Conservation (phyloP, 257 asterid genomes). For the Solanum chaucha region DNA sequence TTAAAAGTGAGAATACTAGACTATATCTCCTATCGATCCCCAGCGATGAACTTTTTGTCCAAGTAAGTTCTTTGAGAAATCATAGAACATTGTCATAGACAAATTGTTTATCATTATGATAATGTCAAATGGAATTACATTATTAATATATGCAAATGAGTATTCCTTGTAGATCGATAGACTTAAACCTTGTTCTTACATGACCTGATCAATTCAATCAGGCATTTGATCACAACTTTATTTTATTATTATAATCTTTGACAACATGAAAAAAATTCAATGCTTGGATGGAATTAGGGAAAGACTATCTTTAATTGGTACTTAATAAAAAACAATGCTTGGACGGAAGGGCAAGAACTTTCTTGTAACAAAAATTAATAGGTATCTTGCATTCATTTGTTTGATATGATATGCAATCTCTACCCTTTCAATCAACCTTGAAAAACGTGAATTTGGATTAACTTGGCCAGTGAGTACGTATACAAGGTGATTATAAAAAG, state of each 20-base stretch:
- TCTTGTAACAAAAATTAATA: neutral
- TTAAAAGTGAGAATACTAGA: too few species aligned
- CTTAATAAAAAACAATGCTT: neutral
- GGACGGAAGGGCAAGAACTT: neutral
- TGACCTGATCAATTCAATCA: neutral
- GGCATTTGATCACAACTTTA: too few species aligned
- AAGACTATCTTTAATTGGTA: neutral
- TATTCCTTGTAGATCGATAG: neutral
- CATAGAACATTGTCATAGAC: too few species aligned
- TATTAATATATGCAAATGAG: neutral
- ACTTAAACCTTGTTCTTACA: neutral
- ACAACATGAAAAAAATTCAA: neutral
- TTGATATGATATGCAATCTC: neutral
- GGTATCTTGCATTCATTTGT: neutral
- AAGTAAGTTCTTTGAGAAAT: neutral
- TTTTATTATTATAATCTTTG: neutral
- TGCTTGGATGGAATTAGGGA: neutral
- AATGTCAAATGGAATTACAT: neutral
- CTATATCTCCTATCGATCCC: neutral
- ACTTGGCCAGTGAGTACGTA: too few species aligned
- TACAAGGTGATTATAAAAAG: too few species aligned
- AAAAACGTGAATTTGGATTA: neutral
- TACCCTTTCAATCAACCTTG: neutral
- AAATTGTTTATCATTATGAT: neutral
- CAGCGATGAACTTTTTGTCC: neutral